Base-by-base conservation (phyloP, 1,284 basidiomycete genomes). In the Ustilago sp. region DNA sequence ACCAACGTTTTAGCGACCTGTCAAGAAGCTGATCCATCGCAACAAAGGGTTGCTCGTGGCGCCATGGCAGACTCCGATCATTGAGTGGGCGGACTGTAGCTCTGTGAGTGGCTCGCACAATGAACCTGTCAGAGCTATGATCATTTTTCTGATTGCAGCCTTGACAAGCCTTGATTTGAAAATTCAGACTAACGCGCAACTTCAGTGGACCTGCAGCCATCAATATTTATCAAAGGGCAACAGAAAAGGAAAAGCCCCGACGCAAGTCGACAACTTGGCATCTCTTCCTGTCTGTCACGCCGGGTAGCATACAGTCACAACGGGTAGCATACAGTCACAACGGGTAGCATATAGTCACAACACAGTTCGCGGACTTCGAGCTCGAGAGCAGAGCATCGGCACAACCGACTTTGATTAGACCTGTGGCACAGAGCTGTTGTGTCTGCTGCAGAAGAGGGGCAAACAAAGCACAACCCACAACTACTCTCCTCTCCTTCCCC, bases 41-140 rank as follows among this genome's bases (percentile, higher is more conserved):
- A 45, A 11, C 43, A 8, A 45, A 19, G 11, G 34, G 43, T 31
- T 39, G 55, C 31, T 38, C 34, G 57, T 23, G 31, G 45, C 45
- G 47, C n/a, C 23, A 28, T 31, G 17, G 11, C 23, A 43, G 55
- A 34, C 48, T 50, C 48, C 28, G 48, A 34, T 53, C 52, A 48
- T 9, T 9, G 17, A n/a, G 52, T 53, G 52, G 48, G 36, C 52
- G 5, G 47, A 48, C 17, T 7, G 34, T 54, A 13, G 32, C 34
- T 19, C 11, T 35, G 41, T 48, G 34, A 41, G 47, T 28, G 45
- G 36, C 36, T 45, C 19, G 17, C n/a, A 47, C 38, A 63, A 66
- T 66, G 56, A 66, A 63, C 51, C 64, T 67, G 70, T 68, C 61
- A 68, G 23, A 63, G 35, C 56, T 64, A 56, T 59, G 35, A 66